These are phyloP conservation scores for Brassica rapa DNA, from an alignment of 345 rosid genomes.

Conservation along the genomic window DNA sequence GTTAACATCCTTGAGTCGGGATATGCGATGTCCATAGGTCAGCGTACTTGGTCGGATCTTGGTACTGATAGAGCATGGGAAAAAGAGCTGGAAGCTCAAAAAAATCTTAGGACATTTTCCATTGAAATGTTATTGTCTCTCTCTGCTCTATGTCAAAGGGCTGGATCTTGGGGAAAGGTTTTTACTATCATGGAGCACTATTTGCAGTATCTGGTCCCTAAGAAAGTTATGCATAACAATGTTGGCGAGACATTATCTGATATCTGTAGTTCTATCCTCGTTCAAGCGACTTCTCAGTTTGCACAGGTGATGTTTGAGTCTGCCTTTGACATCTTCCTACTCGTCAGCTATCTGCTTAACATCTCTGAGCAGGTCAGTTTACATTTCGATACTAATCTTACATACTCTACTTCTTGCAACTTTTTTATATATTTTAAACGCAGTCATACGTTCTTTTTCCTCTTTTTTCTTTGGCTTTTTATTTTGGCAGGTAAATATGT, in stretches of 20 bases:
- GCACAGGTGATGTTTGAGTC: constrained; percentile 85
- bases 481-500: constrained; percentile 64
- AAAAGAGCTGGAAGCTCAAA: constrained; percentile 64
- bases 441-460: background rate
- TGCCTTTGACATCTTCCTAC: constrained; percentile 72
- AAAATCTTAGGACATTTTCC: constrained; percentile 78
- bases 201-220: constrained; percentile 73
- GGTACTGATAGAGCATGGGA: constrained; percentile 68
- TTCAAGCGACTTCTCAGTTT: constrained; percentile 84
- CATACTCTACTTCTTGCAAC: background rate
- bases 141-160: constrained; percentile 57
- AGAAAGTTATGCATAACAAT: constrained; percentile 51
- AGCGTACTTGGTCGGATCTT: constrained; percentile 46
- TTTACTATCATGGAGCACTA: constrained; percentile 66
- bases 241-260: constrained; percentile 50
- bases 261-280: constrained; percentile 52
- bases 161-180: constrained; percentile 75
- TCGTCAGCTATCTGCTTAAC: constrained; percentile 73
- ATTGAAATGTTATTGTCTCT: constrained; percentile 71
- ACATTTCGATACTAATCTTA: constrained; percentile 13
- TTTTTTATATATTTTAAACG: constrained; percentile 5
- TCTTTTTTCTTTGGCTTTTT: constrained; percentile 7
- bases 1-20: constrained; percentile 83
- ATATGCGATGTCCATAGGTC: constrained; percentile 53
- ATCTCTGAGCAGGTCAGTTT: constrained; percentile 75